Conservation (phyloP, 192 early-diverging fungal species). For the Entophlyctis luteolus region DNA sequence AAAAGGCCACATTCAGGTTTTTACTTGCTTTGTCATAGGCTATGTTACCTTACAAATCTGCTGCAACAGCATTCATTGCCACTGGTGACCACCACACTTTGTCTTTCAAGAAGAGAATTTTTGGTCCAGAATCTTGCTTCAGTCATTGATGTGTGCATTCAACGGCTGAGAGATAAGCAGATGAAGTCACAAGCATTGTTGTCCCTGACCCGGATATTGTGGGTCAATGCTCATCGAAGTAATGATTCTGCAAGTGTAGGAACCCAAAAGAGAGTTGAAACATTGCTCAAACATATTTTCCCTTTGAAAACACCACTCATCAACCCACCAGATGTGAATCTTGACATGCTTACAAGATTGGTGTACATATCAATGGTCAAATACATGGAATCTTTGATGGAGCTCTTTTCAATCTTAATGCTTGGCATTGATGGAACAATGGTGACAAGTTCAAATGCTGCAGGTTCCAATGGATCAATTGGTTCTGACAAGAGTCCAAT, state of each 20-base stretch:
- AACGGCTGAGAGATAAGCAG: constrained; percentile 31
- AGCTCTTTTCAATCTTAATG: constrained; percentile 61
- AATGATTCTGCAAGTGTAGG: constrained; percentile 54
- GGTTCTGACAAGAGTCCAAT: not conserved
- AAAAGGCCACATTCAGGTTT: constrained; percentile 66
- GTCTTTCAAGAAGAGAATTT: constrained; percentile 84
- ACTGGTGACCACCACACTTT: constrained; percentile 81
- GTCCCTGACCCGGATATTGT: constrained; percentile 76
- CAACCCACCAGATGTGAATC: constrained; percentile 57
- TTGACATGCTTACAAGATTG: constrained; percentile 68
- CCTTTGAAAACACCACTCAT: constrained; percentile 55
- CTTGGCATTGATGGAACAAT: constrained; percentile 54
- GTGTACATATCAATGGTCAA: constrained; percentile 64
- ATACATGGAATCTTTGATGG: constrained; percentile 65
- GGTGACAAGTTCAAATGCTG: not conserved
- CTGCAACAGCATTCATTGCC: constrained; percentile 68
- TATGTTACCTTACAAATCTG: not conserved
- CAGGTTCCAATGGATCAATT: not conserved
- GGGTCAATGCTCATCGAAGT: constrained; percentile 93
- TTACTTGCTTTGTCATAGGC: not conserved
- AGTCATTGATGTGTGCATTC: constrained; percentile 38
- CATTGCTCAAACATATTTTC: constrained; percentile 62
- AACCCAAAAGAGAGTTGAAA: constrained; percentile 50
- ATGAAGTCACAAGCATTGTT: constrained; percentile 63
- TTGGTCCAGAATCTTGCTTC: constrained; percentile 74